A percentile compares a stretch with the other conserved stretches of the same genome.
phyloP scores from a whole-genome alignment of 495 filamentous ascomycete species.

The Stereocaulon alpinum region DNA sequence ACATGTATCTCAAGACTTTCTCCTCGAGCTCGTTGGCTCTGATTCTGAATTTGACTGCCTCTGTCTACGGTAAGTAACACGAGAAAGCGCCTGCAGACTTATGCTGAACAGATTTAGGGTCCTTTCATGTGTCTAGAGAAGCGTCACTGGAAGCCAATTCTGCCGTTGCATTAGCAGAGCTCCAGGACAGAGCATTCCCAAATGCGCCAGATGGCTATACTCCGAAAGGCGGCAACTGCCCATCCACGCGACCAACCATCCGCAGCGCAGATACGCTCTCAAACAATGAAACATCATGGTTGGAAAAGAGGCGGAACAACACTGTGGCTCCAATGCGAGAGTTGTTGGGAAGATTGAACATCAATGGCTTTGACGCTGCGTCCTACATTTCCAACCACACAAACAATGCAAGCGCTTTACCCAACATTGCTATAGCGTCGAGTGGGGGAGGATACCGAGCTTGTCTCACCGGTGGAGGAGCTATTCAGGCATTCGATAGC shows the following conservation, averaged over 20 bases:
- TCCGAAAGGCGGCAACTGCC: conserved; percentile 33
- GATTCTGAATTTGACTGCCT: neutral
- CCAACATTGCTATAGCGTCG: conserved; percentile 49
- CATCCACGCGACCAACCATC: conserved; percentile 38
- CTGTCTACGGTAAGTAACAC: conserved; percentile 2
- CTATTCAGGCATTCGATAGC: conserved; percentile 72
- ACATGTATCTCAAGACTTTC: neutral
- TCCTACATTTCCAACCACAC: conserved; percentile 52
- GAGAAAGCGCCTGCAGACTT: neutral
- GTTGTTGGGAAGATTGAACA: conserved; percentile 61
- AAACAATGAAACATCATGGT: conserved; percentile 58
- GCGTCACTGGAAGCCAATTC: neutral
- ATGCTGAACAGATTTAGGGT: neutral
- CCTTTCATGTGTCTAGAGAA: neutral
- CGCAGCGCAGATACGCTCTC: conserved; percentile 50
- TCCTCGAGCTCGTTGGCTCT: neutral
- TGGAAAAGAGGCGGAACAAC: conserved; percentile 38
- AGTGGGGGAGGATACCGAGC: conserved; percentile 76
- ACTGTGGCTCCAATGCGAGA: conserved; percentile 60
- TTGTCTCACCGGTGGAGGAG: conserved; percentile 80
- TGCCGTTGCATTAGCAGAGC: neutral
- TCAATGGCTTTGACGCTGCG: conserved; percentile 64
- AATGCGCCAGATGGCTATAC: conserved; percentile 41
- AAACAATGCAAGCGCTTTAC: conserved; percentile 47
- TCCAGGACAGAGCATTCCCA: conserved; percentile 29